phyloP scores from a whole-genome alignment of 2,329 filamentous ascomycete genomes.

The Aspergillus pseudotamarii region DNA sequence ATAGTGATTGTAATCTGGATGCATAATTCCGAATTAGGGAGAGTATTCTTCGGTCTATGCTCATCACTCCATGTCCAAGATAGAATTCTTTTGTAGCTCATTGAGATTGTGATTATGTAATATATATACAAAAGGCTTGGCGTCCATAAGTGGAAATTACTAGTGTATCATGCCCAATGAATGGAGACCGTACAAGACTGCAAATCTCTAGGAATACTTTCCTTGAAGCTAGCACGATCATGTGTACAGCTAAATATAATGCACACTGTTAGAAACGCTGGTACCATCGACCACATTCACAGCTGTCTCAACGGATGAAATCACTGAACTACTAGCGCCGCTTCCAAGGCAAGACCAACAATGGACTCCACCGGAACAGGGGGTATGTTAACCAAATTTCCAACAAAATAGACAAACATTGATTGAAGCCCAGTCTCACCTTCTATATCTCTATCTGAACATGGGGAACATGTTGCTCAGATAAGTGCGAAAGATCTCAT shows the following conservation, averaged over 20 bases:
- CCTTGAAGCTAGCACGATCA: not conserved
- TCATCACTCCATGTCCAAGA: no score
- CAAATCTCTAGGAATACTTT: not conserved
- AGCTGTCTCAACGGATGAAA: not conserved
- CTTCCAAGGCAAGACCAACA: constrained; percentile 14
- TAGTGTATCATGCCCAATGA: constrained; percentile 3
- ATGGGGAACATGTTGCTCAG: constrained; percentile 33
- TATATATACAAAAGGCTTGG: not conserved
- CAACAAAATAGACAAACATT: not conserved
- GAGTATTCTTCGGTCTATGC: no score
- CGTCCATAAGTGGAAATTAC: constrained; percentile 7
- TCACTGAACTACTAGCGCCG: not conserved
- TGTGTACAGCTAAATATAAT: not conserved
- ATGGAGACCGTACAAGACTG: not conserved
- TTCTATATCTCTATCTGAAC: constrained; percentile 32
- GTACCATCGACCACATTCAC: not conserved
- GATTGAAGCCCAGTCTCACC: constrained; percentile 9
- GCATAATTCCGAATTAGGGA: accelerated
- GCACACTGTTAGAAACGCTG: not conserved
- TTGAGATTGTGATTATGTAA: not conserved
- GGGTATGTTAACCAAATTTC: constrained; percentile 22
- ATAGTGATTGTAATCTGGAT: no score
- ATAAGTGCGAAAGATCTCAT: constrained; percentile 36
- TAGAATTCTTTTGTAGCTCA: not conserved
- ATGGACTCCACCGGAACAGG: constrained; percentile 33